A percentile compares a stretch with the other conserved stretches of the same genome.
phyloP scores from a whole-genome alignment of 2,329 filamentous ascomycete genomes.

The Neurospora sp. region DNA sequence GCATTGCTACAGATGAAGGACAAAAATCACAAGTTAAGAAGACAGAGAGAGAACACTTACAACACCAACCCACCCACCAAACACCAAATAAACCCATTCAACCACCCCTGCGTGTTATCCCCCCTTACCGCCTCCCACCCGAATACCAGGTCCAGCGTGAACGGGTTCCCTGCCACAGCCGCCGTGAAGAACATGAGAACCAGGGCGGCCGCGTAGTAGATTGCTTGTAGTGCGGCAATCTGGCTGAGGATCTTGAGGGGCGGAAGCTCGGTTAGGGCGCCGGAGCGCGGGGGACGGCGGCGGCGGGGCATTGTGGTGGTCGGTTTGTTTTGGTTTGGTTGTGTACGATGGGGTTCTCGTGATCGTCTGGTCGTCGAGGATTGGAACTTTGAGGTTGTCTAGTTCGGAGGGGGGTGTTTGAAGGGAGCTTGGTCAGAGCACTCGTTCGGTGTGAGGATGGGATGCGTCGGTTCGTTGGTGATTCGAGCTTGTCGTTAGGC shows the following conservation, averaged over 20 bases:
- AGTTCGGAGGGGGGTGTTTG: not conserved
- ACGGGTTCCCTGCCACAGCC: constrained; percentile 45
- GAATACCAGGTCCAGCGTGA: constrained; percentile 44
- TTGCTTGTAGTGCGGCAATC: constrained; percentile 44
- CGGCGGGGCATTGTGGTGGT: constrained; percentile 39
- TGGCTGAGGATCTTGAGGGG: constrained; percentile 50
- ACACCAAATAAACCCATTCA: constrained; percentile 48
- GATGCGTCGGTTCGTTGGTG: not conserved
- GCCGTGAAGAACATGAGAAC: constrained; percentile 36
- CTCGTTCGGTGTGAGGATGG: not conserved
- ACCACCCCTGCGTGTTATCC: constrained; percentile 52
- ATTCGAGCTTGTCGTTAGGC: not conserved
- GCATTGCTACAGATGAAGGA: not conserved
- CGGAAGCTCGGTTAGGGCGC: constrained; percentile 50
- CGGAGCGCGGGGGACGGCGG: constrained; percentile 47
- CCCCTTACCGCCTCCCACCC: constrained; percentile 49
- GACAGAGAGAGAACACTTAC: constrained; percentile 21
- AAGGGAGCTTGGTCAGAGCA: not conserved
- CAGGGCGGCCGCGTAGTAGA: constrained; percentile 29
- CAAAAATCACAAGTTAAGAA: not conserved
- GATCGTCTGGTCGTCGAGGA: not conserved
- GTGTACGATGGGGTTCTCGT: not conserved
- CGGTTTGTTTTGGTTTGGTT: not conserved
- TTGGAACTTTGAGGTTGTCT: not conserved
- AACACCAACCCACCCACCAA: constrained; percentile 45